Conservation (phyloP, 2,329 filamentous ascomycete species). For the Aureobasidium sp. region DNA sequence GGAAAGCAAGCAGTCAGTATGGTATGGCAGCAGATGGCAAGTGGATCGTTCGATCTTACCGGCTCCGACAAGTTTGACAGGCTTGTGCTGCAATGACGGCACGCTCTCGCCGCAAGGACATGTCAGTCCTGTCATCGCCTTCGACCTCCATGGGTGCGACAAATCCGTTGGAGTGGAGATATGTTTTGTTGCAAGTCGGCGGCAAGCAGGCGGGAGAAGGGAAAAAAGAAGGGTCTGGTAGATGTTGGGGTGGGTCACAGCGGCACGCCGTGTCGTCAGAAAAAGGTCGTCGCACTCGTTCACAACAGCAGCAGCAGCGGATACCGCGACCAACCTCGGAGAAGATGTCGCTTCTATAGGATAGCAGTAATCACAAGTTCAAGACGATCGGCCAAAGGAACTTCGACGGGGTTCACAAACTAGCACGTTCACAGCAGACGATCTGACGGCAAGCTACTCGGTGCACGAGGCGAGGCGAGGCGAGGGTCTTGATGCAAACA, state of each 20-base stretch:
- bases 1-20: constrained; percentile 1
- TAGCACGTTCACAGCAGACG: background rate
- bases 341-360: background rate
- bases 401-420: background rate
- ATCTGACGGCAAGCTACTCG: background rate
- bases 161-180: background rate
- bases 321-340: background rate
- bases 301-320: background rate
- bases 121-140: background rate
- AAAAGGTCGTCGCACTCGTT: background rate
- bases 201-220: background rate
- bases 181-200: background rate
- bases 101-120: constrained; percentile 31
- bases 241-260: background rate
- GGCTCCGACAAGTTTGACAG: constrained; percentile 48
- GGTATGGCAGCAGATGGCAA: background rate
- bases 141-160: background rate
- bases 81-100: constrained; percentile 46
- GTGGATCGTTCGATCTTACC: constrained; percentile 15
- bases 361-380: background rate
- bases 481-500: background rate
- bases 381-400: background rate
- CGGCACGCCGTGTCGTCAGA: background rate
- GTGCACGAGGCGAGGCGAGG: background rate
- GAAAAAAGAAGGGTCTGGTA: background rate